Evolutionary conservation across 2,329 filamentous ascomycete genomes (phyloP), one percentile per base, ranked within the genome.

Genomic region (Akanthomyces uredinophilus): DNA sequence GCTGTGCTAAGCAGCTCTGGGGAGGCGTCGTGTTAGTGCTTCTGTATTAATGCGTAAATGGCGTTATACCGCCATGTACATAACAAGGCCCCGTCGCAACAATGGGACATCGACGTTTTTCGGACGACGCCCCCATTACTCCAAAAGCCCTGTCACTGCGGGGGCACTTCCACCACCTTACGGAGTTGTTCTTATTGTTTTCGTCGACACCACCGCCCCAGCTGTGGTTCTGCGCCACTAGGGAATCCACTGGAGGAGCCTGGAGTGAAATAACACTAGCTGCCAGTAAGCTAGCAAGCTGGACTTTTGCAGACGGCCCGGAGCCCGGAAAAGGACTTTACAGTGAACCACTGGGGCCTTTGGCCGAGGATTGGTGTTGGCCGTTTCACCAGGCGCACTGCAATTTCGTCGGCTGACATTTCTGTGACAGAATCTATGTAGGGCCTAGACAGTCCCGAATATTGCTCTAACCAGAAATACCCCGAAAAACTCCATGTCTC

Each of bases 51-150:
- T n/a, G 24, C 53, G 10, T 46, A 27, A 46, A 59, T 51, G 43
- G 54, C 54, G 54, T 47, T 57, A 43, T 59, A 41, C 46, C 35
- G 27, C 27, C 41, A 39, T 22, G 41, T 35, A 11, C 32, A 35
- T 11, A 24, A 46, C 44, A 58, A 27, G 22, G 55, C 43, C 32
- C 55, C 55, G 43, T 58, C 43, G 44, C 55, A 58, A 58, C 43
- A 37, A 57, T 37, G n/a, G 35, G 22, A 24, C 29, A 29, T 27
- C 22, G 20, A 57, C 11, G 8, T 41, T 53, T 24, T 53, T 27
- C 35, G 50, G 50, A 35, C 32, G 35, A 39, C n/a, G 14, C 32
- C 35, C 52, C 39, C 22, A 20, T 8, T 44, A 3, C 37, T 29
- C 24, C 32, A 44, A 44, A 44, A 37, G 35, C 43, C 43, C n/a